Conservation (phyloP, 805 yeast species). For the Millerozyma acaciae region DNA sequence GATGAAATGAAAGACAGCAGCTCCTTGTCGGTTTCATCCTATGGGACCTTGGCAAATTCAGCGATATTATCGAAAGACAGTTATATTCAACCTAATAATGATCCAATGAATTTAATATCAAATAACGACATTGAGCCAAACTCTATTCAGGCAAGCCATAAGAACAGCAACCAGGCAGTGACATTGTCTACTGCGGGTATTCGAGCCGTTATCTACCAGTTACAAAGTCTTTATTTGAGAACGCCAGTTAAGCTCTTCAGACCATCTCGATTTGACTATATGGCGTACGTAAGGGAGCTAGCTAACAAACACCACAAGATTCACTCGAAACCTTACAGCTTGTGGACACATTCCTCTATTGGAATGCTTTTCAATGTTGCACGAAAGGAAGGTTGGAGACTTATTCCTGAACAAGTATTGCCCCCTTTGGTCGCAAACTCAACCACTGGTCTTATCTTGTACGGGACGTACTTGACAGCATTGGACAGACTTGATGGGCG, state of each 20-base stretch:
- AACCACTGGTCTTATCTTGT: slow-evolving; percentile 80
- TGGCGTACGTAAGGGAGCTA: slow-evolving; percentile 59
- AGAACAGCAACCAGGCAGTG: slow-evolving; percentile 44
- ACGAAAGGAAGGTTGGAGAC: slow-evolving; percentile 76
- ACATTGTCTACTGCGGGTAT: slow-evolving; percentile 84
- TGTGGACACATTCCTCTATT: slow-evolving; percentile 71
- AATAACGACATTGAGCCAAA: too few relatives aligned
- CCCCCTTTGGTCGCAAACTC: slow-evolving; percentile 90
- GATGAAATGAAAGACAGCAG: too few relatives aligned
- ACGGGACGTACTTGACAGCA: slow-evolving; percentile 71
- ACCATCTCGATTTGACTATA: slow-evolving; percentile 85
- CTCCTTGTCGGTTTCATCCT: too few relatives aligned
- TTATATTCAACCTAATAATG: too few relatives aligned
- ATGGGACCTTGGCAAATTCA: too few relatives aligned
- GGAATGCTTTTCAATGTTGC: slow-evolving; percentile 72
- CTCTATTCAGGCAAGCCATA: not conserved
- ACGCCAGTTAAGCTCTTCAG: slow-evolving; percentile 83
- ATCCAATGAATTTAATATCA: too few relatives aligned
- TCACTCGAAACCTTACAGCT: slow-evolving; percentile 46
- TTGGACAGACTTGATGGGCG: slow-evolving; percentile 30
- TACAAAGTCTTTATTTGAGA: slow-evolving; percentile 73
- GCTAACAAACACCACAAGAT: slow-evolving; percentile 44
- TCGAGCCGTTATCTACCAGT: slow-evolving; percentile 75
- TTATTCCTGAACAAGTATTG: slow-evolving; percentile 76
- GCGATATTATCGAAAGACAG: too few relatives aligned